A percentile compares a stretch with the other conserved stretches of the same genome.
Evolutionary conservation across 2,329 filamentous ascomycete genomes (phyloP).

Genomic region (Phyllosticta capitalensis): DNA sequence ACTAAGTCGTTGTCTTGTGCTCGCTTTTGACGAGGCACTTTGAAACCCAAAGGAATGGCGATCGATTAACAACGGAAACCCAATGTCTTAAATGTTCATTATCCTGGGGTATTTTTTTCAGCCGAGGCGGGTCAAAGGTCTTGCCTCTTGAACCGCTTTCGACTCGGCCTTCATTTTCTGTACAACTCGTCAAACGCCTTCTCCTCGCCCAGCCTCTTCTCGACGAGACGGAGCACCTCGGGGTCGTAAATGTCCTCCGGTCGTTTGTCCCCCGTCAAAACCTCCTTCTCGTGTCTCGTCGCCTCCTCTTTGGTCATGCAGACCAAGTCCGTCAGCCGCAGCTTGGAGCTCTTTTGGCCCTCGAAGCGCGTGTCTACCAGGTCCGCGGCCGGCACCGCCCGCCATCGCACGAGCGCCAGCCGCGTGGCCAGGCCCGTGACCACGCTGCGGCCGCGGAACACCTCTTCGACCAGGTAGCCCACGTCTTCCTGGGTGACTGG

Average conservation of each 20-base stretch:
- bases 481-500: conserved; percentile 73
- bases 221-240: conserved; percentile 57
- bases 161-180: conserved; percentile 16
- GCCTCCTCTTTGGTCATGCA: conserved; percentile 93
- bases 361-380: conserved; percentile 57
- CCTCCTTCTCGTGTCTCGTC: conserved; percentile 64
- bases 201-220: conserved; percentile 58
- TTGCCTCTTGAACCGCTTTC: neutral
- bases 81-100: neutral
- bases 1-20: neutral
- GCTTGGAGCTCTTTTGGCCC: conserved; percentile 66
- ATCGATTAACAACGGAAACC: neutral
- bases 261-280: conserved; percentile 59
- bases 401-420: conserved; percentile 73
- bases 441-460: conserved; percentile 73
- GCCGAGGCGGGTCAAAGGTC: neutral
- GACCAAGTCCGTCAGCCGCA: conserved; percentile 64
- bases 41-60: neutral
- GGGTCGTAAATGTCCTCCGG: conserved; percentile 66
- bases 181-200: conserved; percentile 43
- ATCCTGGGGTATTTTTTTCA: neutral
- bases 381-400: conserved; percentile 41
- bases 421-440: conserved; percentile 74
- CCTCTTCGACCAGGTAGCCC: conserved; percentile 80
- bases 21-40: neutral